These are phyloP conservation scores for Daldinia eschscholtzii DNA, from an alignment of 2,329 filamentous ascomycete species.

Conservation along the genomic window DNA sequence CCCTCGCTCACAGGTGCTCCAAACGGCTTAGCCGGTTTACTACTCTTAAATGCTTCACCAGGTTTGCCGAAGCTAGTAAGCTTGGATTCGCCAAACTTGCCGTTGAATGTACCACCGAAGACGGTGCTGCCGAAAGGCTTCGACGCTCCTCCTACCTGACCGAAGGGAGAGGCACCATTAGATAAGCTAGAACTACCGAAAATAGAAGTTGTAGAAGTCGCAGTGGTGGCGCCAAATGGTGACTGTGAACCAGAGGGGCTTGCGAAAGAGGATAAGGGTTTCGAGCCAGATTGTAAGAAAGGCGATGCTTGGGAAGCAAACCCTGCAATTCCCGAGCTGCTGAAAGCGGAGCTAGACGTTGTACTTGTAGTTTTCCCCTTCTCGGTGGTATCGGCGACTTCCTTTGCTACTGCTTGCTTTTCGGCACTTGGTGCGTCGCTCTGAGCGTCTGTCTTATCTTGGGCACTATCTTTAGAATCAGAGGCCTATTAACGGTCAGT, in stretches of 20 bases:
- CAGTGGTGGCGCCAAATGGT: conserved; percentile 53
- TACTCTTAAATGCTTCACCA: conserved; percentile 64
- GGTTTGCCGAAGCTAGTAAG: conserved; percentile 79
- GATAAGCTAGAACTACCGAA: conserved; percentile 59
- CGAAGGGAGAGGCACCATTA: conserved; percentile 50
- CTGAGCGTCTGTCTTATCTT: conserved; percentile 25
- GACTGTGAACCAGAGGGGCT: conserved; percentile 58
- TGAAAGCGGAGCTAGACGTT: conserved; percentile 73
- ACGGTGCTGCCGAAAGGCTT: conserved; percentile 56
- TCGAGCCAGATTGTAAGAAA: conserved; percentile 48
- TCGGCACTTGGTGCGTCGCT: conserved; percentile 30
- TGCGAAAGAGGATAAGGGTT: conserved; percentile 59
- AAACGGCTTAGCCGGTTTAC: conserved; percentile 78
- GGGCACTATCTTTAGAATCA: conserved; percentile 26
- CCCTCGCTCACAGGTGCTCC: conserved; percentile 78
- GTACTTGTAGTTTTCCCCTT: conserved; percentile 52
- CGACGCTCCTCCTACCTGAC: conserved; percentile 45
- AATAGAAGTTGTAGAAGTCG: conserved; percentile 61
- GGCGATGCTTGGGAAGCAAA: conserved; percentile 74
- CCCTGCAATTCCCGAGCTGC: conserved; percentile 66
- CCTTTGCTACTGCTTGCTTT: conserved; percentile 29
- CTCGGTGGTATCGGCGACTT: conserved; percentile 44
- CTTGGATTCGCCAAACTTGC: conserved; percentile 59
- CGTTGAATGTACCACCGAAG: conserved; percentile 62
- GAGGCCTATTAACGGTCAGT: conserved; percentile 35